Conservation (phyloP, 139 green algal genomes). For the Chlamydomonas asymmetrica region DNA sequence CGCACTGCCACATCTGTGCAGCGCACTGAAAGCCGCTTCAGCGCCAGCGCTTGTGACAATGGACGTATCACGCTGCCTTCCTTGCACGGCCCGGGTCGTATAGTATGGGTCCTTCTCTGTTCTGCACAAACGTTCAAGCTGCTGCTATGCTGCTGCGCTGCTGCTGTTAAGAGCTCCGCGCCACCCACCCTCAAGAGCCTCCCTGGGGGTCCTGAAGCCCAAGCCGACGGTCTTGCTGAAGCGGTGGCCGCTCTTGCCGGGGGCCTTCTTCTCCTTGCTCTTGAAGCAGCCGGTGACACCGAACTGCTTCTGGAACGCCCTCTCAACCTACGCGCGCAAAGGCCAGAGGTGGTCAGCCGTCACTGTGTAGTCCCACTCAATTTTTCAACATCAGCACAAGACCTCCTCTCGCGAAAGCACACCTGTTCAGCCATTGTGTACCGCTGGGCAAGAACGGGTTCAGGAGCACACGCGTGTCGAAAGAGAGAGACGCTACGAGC, state of each 20-base stretch:
- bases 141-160: no score
- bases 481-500: no score
- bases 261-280: constrained; percentile 74
- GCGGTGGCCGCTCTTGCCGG: constrained; percentile 86
- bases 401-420: not conserved
- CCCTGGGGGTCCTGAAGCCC: constrained; percentile 97
- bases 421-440: constrained; percentile 50
- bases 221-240: constrained; percentile 97
- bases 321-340: constrained; percentile 83
- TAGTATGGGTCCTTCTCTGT: no score
- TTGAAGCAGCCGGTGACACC: constrained; percentile 77
- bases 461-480: no score
- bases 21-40: no score
- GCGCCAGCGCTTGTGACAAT: no score
- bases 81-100: no score
- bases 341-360: constrained; percentile 4
- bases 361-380: not conserved
- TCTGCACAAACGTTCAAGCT: no score
- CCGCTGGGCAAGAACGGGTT: no score
- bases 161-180: not conserved
- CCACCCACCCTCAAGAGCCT: constrained; percentile 94
- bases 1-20: no score
- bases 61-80: no score
- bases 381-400: not conserved
- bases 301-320: constrained; percentile 94